Conservation (phyloP, 2,329 filamentous ascomycete genomes). For the Diplocarpon rosae region DNA sequence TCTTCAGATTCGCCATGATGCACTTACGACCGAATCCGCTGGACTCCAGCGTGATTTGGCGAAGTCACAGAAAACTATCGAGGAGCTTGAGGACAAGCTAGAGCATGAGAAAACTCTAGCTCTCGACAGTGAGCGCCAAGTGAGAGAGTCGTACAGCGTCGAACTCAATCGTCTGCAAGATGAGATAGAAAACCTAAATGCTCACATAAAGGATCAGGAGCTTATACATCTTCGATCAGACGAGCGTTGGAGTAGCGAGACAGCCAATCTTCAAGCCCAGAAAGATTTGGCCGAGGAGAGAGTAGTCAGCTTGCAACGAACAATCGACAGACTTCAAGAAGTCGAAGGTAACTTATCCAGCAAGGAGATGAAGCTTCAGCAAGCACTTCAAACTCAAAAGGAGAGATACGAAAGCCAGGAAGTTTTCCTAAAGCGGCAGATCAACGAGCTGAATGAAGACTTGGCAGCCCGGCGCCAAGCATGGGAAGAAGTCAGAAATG, state of each 20-base stretch:
- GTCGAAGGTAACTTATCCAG: conserved; percentile 55
- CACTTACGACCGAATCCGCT: conserved; percentile 52
- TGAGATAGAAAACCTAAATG: conserved; percentile 40
- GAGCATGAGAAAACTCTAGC: conserved; percentile 31
- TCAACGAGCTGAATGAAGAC: conserved; percentile 63
- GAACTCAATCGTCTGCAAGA: conserved; percentile 43
- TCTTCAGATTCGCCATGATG: conserved; percentile 57
- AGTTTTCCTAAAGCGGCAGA: conserved; percentile 56
- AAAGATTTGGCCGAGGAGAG: conserved; percentile 57
- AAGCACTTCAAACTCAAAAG: conserved; percentile 58
- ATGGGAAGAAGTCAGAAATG: conserved; percentile 52
- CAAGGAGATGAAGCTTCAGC: conserved; percentile 56
- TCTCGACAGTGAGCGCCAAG: conserved; percentile 46
- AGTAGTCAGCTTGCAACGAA: conserved; percentile 55
- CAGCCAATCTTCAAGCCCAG: conserved; percentile 52
- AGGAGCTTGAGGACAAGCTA: conserved; percentile 37
- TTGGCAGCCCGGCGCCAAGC: conserved; percentile 55
- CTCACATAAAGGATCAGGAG: conserved; percentile 57
- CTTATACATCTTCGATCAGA: conserved; percentile 59
- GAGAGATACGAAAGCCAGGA: conserved; percentile 65
- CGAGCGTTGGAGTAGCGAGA: conserved; percentile 62
- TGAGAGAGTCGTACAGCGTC: conserved; percentile 41
- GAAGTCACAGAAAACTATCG: conserved; percentile 32
- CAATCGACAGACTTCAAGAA: conserved; percentile 59
- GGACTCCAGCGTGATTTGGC: conserved; percentile 55